A percentile compares a stretch with the other conserved stretches of the same genome.
Evolutionary conservation across 345 rosid species (phyloP).

Genomic region (Bretschneidera sinensis): DNA sequence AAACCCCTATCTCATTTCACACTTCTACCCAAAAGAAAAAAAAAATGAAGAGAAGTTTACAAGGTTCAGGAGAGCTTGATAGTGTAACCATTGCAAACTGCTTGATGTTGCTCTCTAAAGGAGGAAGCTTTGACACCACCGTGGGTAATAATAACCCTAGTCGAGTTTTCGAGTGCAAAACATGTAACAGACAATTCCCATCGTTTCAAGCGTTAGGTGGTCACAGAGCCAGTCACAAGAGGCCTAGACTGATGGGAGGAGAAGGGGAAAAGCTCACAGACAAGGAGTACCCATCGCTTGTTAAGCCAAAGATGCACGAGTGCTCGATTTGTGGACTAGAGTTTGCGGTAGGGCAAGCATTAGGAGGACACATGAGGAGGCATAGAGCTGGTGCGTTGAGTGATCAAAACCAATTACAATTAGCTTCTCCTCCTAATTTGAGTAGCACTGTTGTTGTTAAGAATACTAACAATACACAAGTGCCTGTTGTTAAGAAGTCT

Average conservation of each 20-base stretch:
- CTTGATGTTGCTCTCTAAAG: conserved; percentile 44
- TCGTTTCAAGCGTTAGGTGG: conserved; percentile 74
- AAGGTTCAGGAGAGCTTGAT: conserved; percentile 16
- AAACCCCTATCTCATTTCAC: too few species aligned
- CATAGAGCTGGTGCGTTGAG: conserved; percentile 30
- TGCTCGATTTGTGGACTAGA: conserved; percentile 86
- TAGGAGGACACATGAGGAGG: conserved; percentile 75
- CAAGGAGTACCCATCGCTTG: conserved; percentile 17
- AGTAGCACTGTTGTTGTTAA: neutral
- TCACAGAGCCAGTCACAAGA: conserved; percentile 71
- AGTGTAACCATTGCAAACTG: conserved; percentile 49
- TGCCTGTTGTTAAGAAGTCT: conserved; percentile 42
- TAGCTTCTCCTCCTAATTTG: neutral
- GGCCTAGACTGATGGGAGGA: conserved; percentile 28
- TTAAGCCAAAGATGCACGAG: conserved; percentile 62
- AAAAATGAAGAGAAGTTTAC: conserved; percentile 46
- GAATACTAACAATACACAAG: too few species aligned
- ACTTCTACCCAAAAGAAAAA: neutral
- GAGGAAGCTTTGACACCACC: conserved; percentile 13
- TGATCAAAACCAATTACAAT: neutral
- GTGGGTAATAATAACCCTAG: neutral
- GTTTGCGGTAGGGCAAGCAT: conserved; percentile 70
- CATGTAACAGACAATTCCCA: conserved; percentile 52
- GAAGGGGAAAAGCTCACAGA: conserved; percentile 12
- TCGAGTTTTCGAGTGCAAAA: conserved; percentile 60